phyloP scores from a whole-genome alignment of 78 protist species.

The Dictyostelium intermedium region DNA sequence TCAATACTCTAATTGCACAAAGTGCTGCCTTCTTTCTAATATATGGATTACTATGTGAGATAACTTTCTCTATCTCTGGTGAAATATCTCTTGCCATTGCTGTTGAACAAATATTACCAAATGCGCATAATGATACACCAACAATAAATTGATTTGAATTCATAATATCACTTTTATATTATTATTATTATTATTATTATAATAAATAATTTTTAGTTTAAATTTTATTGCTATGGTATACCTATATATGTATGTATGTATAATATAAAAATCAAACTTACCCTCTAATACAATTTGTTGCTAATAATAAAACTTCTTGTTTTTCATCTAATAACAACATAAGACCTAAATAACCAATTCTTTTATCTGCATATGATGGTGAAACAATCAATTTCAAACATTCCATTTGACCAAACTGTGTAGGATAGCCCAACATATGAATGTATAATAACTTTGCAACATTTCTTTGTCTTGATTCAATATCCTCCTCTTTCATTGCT shows the following conservation, averaged over 20 bases:
- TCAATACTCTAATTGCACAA: conserved; percentile 92
- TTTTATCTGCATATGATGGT: conserved; percentile 93
- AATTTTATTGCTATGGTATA: too few species aligned
- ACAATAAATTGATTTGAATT: conserved; percentile 90
- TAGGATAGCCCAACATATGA: conserved; percentile 98
- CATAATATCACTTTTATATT: conserved; percentile 84
- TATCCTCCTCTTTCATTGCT: conserved; percentile 93
- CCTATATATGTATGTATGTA: too few species aligned
- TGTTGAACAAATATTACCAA: conserved; percentile 95
- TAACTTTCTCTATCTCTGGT: conserved; percentile 94
- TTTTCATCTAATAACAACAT: conserved; percentile 96
- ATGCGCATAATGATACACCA: conserved; percentile 94
- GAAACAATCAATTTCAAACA: conserved; percentile 95
- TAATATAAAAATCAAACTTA: conserved; percentile 7
- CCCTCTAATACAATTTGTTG: conserved; percentile 94
- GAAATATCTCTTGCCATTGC: conserved; percentile 97
- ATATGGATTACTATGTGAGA: conserved; percentile 89
- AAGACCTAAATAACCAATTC: conserved; percentile 97
- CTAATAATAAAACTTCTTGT: conserved; percentile 95
- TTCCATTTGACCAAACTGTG: conserved; percentile 98
- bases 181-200: neutral
- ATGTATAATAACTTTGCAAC: conserved; percentile 98
- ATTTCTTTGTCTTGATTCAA: conserved; percentile 90
- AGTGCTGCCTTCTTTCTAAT: conserved; percentile 96
- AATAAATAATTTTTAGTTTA: neutral